Base-by-base conservation (phyloP, 768 basidiomycete species). In the Rhizopogon roseolus region DNA sequence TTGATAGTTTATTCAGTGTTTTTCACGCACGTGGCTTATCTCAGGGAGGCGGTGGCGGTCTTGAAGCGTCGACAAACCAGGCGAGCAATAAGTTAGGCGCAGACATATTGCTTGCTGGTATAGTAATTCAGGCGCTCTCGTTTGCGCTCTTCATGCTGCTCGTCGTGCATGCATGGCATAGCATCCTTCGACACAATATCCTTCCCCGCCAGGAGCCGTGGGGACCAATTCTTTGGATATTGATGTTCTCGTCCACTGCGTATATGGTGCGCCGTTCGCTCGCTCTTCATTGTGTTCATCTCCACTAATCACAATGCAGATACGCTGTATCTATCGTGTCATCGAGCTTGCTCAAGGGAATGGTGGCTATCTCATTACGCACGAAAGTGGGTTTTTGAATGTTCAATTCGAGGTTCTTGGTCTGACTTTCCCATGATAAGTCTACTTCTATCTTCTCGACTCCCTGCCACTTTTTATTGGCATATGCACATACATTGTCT, bases 291-390 rank as follows among this genome's bases (percentile, higher is more conserved):
- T n/a, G 44, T 28, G 11, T 10, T 32, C 19, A 34, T 25, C 14
- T 40, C 27, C 36, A 19, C 22, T 57, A 4, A 34, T 43, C 22
- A 7, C 16, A 3, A 34, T 40, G 14, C 28, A 67, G 67, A 17
- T 70, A 19, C 66, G 68, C 17, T 63, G 63, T 37, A 41, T 65
- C 22, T 70, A 70, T 50, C 70, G 69, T 11, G 60, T 64, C 19
- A 49, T 61, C 2, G 66, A 68, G 50, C 8, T 60, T 27, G 60
- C 42, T 3, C 52, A 65, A 29, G 57, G 60, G 2, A 52, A 55
- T 7, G 61, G 60, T 19, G 56, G 62, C 1, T 64, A 63, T 49
- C 51, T 70, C 3, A 1, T 43, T 1, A 46, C 54, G 10, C 61
- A 70, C 48, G 66, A 70, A 61, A 61, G 65, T 63, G 14, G 8